Evolutionary conservation across 225 moss, liverwort and hornwort genomes (phyloP).

Genomic region (Marchantia paleacea): DNA sequence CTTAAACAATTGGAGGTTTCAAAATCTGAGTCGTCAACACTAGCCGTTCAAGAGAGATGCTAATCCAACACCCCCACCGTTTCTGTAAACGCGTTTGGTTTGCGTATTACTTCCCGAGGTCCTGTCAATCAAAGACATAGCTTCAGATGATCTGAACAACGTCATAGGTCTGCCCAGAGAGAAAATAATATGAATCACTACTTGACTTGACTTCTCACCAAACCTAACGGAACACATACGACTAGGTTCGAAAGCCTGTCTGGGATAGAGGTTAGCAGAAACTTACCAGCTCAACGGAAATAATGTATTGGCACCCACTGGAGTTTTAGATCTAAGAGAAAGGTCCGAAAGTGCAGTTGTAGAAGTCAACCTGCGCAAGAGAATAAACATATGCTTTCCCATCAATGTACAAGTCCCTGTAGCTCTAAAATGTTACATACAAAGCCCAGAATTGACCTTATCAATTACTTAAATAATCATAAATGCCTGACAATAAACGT

Average conservation of each 20-base stretch:
- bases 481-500: too few relatives aligned
- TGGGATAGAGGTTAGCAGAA: background rate
- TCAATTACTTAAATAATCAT: too few relatives aligned
- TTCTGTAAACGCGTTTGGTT: slow-evolving; percentile 24
- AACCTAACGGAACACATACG: background rate
- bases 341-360: slow-evolving; percentile 7
- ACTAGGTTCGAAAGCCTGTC: background rate
- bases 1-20: background rate
- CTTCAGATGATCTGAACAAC: background rate
- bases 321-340: background rate
- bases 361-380: slow-evolving; percentile 3
- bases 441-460: too few relatives aligned
- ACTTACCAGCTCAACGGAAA: slow-evolving; percentile 15
- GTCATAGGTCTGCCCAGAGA: background rate
- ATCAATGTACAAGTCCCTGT: background rate
- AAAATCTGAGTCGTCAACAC: background rate
- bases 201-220: background rate
- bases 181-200: background rate
- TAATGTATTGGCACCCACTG: background rate
- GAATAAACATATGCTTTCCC: background rate
- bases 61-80: slow-evolving; percentile 34
- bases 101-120: slow-evolving; percentile 24
- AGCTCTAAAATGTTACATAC: background rate
- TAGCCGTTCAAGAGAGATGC: slow-evolving; percentile 30
- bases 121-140: slow-evolving; percentile 22